Percentiles rank a stretch among this genome's conserved stretches.
These are phyloP conservation scores for Xylariaceae sp. DNA, from an alignment of 2,329 filamentous ascomycete genomes.

Conservation along the genomic window DNA sequence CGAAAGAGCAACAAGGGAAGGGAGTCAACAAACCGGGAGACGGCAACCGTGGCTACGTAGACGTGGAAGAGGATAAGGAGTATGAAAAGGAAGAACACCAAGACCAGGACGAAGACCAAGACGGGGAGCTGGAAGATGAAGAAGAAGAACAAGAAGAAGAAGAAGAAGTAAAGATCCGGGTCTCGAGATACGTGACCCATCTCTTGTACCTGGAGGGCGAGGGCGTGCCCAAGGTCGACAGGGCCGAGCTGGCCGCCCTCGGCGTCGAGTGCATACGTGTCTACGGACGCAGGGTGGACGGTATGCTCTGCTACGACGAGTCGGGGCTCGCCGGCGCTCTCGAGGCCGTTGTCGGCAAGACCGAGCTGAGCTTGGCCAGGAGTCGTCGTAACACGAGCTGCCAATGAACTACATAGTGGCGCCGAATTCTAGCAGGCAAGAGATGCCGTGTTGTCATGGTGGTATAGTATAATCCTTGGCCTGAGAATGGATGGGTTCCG, in stretches of 20 bases:
- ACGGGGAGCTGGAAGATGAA: too few relatives aligned
- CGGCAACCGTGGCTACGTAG: too few relatives aligned
- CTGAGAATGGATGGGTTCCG: too few relatives aligned
- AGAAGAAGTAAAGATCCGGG: slow-evolving; percentile 25
- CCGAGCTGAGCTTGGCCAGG: slow-evolving; percentile 35
- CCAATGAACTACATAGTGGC: slow-evolving; percentile 19
- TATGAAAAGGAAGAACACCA: too few relatives aligned
- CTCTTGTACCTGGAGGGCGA: slow-evolving; percentile 72
- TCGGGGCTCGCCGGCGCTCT: slow-evolving; percentile 68
- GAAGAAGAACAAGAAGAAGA: too few relatives aligned
- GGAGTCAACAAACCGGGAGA: too few relatives aligned
- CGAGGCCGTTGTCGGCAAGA: slow-evolving; percentile 66
- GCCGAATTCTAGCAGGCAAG: background rate
- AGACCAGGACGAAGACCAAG: too few relatives aligned
- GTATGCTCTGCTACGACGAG: slow-evolving; percentile 66
- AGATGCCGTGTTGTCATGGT: background rate
- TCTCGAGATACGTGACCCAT: slow-evolving; percentile 73
- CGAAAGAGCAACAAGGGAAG: too few relatives aligned
- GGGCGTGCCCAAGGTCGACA: slow-evolving; percentile 65
- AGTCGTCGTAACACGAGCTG: slow-evolving; percentile 41
- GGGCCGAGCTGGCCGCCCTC: slow-evolving; percentile 52
- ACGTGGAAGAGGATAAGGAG: too few relatives aligned
- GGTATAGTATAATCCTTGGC: too few relatives aligned
- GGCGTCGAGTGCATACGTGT: slow-evolving; percentile 75
- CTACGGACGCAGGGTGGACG: slow-evolving; percentile 60